A percentile compares a stretch with the other conserved stretches of the same genome.
Conservation (phyloP, 805 yeast genomes). For the Yarrowia phangngaensis region DNA sequence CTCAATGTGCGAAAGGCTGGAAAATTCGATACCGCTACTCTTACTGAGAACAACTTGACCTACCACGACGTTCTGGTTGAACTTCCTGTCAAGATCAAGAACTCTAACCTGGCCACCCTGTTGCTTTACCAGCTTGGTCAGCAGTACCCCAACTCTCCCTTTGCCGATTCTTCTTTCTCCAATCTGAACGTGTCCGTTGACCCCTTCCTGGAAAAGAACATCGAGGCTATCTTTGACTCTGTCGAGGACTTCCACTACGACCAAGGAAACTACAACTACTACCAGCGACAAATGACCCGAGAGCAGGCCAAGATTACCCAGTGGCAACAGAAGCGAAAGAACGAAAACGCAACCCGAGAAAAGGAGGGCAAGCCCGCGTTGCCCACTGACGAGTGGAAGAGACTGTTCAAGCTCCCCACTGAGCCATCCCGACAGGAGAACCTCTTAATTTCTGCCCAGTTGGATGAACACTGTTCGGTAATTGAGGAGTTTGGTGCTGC, state of each 20-base stretch:
- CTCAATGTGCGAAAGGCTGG: conserved; percentile 49
- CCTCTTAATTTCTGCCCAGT: conserved; percentile 61
- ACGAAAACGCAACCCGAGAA: conserved; percentile 59
- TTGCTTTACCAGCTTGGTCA: conserved; percentile 41
- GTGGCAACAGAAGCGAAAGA: conserved; percentile 68
- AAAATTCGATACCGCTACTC: conserved; percentile 62
- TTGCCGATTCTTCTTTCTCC: conserved; percentile 36
- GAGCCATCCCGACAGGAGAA: conserved; percentile 75
- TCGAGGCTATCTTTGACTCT: conserved; percentile 62
- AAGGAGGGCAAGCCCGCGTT: conserved; percentile 52
- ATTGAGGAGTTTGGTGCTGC: conserved; percentile 67
- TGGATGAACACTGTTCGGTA: conserved; percentile 66
- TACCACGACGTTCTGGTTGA: conserved; percentile 68
- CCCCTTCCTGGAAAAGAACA: conserved; percentile 44
- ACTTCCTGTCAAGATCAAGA: conserved; percentile 60
- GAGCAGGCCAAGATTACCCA: conserved; percentile 65
- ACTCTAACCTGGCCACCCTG: conserved; percentile 62
- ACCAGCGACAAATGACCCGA: conserved; percentile 69
- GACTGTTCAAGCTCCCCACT: conserved; percentile 60
- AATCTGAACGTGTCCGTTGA: conserved; percentile 45
- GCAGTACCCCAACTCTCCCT: conserved; percentile 25
- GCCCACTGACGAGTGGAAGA: conserved; percentile 59
- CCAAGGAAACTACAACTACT: conserved; percentile 74
- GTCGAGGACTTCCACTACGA: conserved; percentile 74
- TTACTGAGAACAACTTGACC: conserved; percentile 57